These are phyloP conservation scores for Ophiocordyceps unilateralis DNA, from an alignment of 2,329 filamentous ascomycete species.

Conservation along the genomic window DNA sequence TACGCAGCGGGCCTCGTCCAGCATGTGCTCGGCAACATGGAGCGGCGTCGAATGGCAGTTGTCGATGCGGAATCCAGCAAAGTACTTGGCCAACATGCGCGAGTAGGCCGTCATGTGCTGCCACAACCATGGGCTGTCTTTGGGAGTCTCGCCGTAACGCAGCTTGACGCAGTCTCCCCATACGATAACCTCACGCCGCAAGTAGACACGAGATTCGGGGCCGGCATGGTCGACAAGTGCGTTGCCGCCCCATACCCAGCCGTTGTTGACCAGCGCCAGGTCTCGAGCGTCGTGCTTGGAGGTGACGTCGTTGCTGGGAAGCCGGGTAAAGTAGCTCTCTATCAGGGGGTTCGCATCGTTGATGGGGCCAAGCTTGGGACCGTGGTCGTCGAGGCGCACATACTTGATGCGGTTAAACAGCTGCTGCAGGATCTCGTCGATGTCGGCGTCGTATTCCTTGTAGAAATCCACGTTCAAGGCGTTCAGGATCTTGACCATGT, in stretches of 20 bases:
- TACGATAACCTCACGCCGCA: conserved; percentile 89
- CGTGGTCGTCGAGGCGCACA: conserved; percentile 77
- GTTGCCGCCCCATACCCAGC: conserved; percentile 97
- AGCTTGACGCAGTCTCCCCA: conserved; percentile 99
- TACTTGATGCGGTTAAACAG: conserved; percentile 93
- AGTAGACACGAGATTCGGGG: conserved; percentile 73
- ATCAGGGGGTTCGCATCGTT: conserved; percentile 64
- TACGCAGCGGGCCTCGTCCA: conserved; percentile 81
- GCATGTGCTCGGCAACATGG: conserved; percentile 82
- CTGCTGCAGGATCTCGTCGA: conserved; percentile 72
- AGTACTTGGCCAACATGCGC: conserved; percentile 81
- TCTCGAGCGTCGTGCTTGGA: conserved; percentile 59
- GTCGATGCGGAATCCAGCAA: conserved; percentile 89
- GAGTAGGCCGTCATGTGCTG: conserved; percentile 92
- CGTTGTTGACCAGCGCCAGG: conserved; percentile 80
- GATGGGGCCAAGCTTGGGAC: conserved; percentile 71
- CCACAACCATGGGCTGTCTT: conserved; percentile 91
- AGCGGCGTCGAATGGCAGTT: conserved; percentile 95
- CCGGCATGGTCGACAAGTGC: conserved; percentile 89
- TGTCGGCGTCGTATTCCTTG: conserved; percentile 75
- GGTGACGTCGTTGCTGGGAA: conserved; percentile 65
- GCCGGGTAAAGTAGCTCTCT: conserved; percentile 85
- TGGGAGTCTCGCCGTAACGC: conserved; percentile 61
- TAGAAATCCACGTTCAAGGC: conserved; percentile 80
- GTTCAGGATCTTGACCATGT: conserved; percentile 51